Evolutionary conservation across 2,329 filamentous ascomycete species (phyloP).

Genomic region (Apiospora hydei): DNA sequence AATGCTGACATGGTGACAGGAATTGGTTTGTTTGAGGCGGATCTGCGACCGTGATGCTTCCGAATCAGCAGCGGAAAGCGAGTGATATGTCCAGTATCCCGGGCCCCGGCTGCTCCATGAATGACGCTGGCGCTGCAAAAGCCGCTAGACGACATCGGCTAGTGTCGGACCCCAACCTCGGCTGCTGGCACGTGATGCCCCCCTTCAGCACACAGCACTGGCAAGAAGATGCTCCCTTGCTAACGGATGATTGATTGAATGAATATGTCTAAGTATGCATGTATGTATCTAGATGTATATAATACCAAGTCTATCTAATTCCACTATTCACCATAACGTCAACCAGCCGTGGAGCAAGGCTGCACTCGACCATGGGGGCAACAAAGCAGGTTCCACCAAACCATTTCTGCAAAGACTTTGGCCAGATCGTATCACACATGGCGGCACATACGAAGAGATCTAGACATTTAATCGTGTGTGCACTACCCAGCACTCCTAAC

Average conservation of each 20-base stretch:
- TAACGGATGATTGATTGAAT: neutral
- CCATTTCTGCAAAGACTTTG: neutral
- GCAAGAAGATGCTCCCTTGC: neutral
- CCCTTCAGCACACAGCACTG: neutral
- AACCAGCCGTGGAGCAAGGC: neutral
- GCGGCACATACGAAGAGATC: neutral
- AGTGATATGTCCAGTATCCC: conserved; percentile 8
- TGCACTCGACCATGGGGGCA: neutral
- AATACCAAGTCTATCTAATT: neutral
- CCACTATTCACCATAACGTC: neutral
- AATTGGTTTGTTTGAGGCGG: conserved; percentile 33
- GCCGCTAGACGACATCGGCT: conserved; percentile 22
- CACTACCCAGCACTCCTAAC: conserved; percentile 36
- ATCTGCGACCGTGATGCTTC: conserved; percentile 22
- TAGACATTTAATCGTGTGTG: conserved; percentile 28
- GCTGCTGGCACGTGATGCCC: conserved; percentile 21
- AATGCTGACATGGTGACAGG: conserved; percentile 64
- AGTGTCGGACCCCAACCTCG: conserved; percentile 24
- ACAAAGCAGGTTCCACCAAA: neutral
- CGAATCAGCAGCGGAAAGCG: conserved; percentile 15
- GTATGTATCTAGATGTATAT: neutral
- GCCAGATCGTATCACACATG: neutral
- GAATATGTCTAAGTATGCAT: neutral
- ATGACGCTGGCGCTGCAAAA: conserved; percentile 23
- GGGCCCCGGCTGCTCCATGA: conserved; percentile 11